Conservation (phyloP, 225 moss, liverwort and hornwort genomes). For the Bryoerythrophyllum caledonicum region DNA sequence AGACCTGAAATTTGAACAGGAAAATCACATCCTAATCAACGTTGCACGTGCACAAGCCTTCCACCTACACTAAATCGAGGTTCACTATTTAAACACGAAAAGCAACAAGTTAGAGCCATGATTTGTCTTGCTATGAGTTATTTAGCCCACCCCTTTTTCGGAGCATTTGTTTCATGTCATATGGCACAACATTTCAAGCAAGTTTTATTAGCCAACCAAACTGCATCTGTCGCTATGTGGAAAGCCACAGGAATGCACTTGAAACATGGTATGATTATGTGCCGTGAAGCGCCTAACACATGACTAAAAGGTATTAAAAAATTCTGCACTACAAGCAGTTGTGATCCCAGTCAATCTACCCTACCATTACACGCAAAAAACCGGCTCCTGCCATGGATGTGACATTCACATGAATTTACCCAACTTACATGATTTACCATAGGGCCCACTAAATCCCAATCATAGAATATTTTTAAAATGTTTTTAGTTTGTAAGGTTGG, state of each 20-base stretch:
- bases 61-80: too few relatives aligned
- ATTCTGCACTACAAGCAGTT: not conserved
- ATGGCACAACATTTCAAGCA: constrained; percentile 1
- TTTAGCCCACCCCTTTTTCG: not conserved
- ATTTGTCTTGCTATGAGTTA: not conserved
- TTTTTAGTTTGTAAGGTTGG: not conserved
- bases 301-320: not conserved
- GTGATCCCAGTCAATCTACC: not conserved
- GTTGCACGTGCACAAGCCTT: too few relatives aligned
- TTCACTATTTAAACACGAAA: too few relatives aligned
- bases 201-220: not conserved
- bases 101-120: not conserved
- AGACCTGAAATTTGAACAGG: too few relatives aligned
- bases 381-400: not conserved
- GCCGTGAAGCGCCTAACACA: not conserved
- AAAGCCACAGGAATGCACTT: not conserved
- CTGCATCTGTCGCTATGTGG: not conserved
- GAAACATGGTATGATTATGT: not conserved
- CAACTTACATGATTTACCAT: not conserved
- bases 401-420: not conserved
- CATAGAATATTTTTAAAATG: not conserved
- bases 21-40: too few relatives aligned
- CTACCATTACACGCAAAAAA: not conserved
- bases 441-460: not conserved
- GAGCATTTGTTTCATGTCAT: not conserved